Evolutionary conservation across 75 land plant species (phyloP).

Genomic region (Selaginella tamariscina): DNA sequence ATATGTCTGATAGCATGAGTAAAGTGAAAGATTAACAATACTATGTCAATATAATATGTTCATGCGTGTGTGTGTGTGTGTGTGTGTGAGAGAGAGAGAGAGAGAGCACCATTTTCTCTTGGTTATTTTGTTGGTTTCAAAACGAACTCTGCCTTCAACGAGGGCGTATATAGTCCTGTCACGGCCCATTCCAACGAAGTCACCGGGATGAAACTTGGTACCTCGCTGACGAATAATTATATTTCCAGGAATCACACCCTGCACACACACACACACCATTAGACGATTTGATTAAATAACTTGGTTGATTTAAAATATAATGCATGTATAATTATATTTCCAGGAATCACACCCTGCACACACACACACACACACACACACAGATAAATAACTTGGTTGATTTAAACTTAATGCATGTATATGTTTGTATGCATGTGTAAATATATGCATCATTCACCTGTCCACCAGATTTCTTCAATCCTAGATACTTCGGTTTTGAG

Average conservation of each 20-base stretch:
- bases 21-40: no score
- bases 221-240: slow-evolving; percentile 92
- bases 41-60: no score
- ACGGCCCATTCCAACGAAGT: slow-evolving; percentile 92
- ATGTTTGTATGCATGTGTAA: neutral
- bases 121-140: slow-evolving; percentile 45
- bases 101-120: slow-evolving; percentile 85
- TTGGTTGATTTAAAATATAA: no score
- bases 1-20: no score
- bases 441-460: slow-evolving; percentile 31
- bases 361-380: no score
- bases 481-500: slow-evolving; percentile 71
- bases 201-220: slow-evolving; percentile 84
- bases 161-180: slow-evolving; percentile 88
- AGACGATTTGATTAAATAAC: no score
- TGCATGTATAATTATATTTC: slow-evolving; percentile 86
- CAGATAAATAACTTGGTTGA: neutral
- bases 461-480: slow-evolving; percentile 91
- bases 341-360: slow-evolving; percentile 82
- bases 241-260: slow-evolving; percentile 90
- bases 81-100: no score
- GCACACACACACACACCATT: slow-evolving; percentile 29
- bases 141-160: slow-evolving; percentile 63
- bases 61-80: no score
- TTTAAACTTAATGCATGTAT: neutral